These are phyloP conservation scores for Xylaria flabelliformis DNA, from an alignment of 495 filamentous ascomycete genomes.

Conservation along the genomic window DNA sequence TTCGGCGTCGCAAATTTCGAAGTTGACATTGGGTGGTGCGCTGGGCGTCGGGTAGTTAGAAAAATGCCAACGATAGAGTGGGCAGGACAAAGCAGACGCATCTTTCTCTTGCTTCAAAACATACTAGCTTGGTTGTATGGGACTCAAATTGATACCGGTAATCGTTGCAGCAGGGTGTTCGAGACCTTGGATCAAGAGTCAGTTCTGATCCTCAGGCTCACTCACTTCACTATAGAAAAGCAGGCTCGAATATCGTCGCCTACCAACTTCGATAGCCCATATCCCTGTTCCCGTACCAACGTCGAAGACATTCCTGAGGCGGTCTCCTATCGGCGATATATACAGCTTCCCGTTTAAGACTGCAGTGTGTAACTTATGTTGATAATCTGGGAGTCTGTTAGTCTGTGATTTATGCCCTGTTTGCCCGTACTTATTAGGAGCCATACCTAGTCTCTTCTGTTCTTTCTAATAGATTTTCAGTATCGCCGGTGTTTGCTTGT, in stretches of 20 bases:
- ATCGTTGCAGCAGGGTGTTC: constrained; percentile 56
- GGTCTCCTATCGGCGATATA: constrained; percentile 47
- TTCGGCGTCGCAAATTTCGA: constrained; percentile 63
- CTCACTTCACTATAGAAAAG: background rate
- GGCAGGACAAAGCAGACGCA: background rate
- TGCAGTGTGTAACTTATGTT: constrained; percentile 61
- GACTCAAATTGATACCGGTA: constrained; percentile 57
- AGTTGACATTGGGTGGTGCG: constrained; percentile 59
- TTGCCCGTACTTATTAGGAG: background rate
- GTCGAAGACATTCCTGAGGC: constrained; percentile 59
- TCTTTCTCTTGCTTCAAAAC: constrained; percentile 8
- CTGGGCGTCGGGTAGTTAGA: constrained; percentile 29
- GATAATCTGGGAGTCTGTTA: constrained; percentile 35
- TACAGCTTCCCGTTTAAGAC: constrained; percentile 56
- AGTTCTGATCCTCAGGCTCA: background rate
- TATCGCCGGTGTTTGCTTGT: background rate
- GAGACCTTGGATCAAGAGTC: constrained; percentile 26
- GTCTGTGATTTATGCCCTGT: background rate
- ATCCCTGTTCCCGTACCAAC: constrained; percentile 65
- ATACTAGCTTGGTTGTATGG: constrained; percentile 40
- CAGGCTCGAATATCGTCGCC: background rate
- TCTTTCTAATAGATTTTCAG: constrained; percentile 24
- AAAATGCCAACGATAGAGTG: background rate
- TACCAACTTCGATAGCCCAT: constrained; percentile 64
- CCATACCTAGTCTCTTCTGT: constrained; percentile 37